Base-by-base conservation (phyloP, 1,284 basidiomycete genomes). In the Cryptococcus sp. region DNA sequence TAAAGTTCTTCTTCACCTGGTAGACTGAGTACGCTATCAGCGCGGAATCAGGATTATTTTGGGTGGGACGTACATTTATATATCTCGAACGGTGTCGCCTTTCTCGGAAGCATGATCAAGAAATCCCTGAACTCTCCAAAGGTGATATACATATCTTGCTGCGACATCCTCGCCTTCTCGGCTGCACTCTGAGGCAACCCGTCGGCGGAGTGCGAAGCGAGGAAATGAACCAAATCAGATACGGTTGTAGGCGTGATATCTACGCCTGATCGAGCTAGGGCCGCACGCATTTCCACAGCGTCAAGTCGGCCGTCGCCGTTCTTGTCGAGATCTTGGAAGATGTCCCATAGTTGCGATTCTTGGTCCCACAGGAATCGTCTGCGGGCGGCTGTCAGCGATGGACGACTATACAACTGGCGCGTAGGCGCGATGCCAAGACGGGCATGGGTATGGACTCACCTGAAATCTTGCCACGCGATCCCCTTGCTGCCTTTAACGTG, bases 81-180 rank as follows among this genome's bases (percentile, higher is more conserved):
- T 43, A 96, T 94, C 79, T 96, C 93, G 52, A 84, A 82, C 10
- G 91, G 82, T 1, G 89, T 93, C 38, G 85, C 86, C 72, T 85
- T 87, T 60, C 91, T 85, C 45, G 93, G 92, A 57, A 95, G 79
- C 52, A 95, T 84, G 52, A 96, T 83, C 52, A 97, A 82, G 77
- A 93, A 94, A 79, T 95, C 89, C 51, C 93, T 83, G 77, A 95
- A 96, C 71, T 95, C 89, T 57, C 83, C 82, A 78, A 94, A 97
- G 59, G 82, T 86, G 73, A 96, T 85, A 52, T 70, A 74, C 61
- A 70, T 68, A 42, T 69, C 65, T 17, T 70, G 68, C 27, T 57
- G 57, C 23, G 25, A 2, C 41, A 38, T 38, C 35, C 42, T 23
- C 13, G 38, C 45, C 25, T 58, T 52, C 62, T 60, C 41, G 53